These are phyloP conservation scores for Torulaspora maleeae DNA, from an alignment of 805 yeast species.

Conservation along the genomic window DNA sequence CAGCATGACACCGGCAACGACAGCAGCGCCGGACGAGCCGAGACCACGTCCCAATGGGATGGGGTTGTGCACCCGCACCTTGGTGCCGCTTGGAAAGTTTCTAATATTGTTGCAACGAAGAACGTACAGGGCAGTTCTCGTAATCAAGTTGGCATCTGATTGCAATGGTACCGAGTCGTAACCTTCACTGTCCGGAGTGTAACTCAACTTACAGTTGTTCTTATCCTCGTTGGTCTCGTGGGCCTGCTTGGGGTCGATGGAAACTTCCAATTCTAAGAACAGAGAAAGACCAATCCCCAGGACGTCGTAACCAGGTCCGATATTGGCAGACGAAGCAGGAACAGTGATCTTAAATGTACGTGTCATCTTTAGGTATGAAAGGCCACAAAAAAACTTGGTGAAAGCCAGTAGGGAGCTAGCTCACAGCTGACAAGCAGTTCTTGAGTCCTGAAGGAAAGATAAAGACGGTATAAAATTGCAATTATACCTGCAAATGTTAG, in stretches of 20 bases:
- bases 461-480: too few relatives aligned
- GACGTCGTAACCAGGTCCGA: constrained; percentile 98
- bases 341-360: constrained; percentile 62
- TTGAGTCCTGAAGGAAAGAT: too few relatives aligned
- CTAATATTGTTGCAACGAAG: constrained; percentile 75
- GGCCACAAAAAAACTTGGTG: not conserved
- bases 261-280: constrained; percentile 64
- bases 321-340: constrained; percentile 96
- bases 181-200: constrained; percentile 70
- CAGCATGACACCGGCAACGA: constrained; percentile 90
- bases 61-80: constrained; percentile 76
- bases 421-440: not conserved
- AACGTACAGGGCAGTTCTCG: constrained; percentile 89
- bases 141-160: constrained; percentile 78
- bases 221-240: constrained; percentile 53
- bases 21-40: constrained; percentile 98
- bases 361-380: constrained; percentile 2
- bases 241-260: constrained; percentile 49
- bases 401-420: not conserved
- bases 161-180: constrained; percentile 71
- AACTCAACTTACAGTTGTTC: constrained; percentile 62
- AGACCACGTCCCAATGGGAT: constrained; percentile 96
- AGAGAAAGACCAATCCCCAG: constrained; percentile 84
- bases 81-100: constrained; percentile 79
- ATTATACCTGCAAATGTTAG: too few relatives aligned